Base-by-base conservation (phyloP, 352 stramenopile genomes). In the Globisporangium splendens region DNA sequence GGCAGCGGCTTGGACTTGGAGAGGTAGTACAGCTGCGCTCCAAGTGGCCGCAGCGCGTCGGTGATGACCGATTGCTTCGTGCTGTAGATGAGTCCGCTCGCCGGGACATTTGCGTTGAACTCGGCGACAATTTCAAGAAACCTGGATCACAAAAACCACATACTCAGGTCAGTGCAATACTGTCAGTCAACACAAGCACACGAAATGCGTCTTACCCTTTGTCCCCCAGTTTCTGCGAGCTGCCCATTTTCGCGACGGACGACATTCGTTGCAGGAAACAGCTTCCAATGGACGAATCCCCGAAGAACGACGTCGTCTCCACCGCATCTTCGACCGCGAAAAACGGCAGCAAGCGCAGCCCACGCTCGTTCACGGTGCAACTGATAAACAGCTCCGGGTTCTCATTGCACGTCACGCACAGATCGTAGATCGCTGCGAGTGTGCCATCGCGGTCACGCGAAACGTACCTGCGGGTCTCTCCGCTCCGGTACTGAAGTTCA, bases 91-190 rank as follows among this genome's bases (percentile, higher is more conserved):
- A 96, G 89, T 3, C 89, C 89, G 39, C 83, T 95, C 6, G 77
- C 68, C 24, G 87, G 82, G 0, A 97, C 87, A 51, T 97, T 97
- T 12, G 88, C 86, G 43, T 97, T 97, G 61, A 97, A 96, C 57
- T 97, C 89, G 46, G 79, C 70, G 15, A 88, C 83, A 60, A 93
- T 93, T 46, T 86, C 72, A 21, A 93, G 66, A 50, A 95, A 91
- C 8, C 84, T 93, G 28, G 0, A 35, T 10, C 28, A 35, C 3
- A 35, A 10, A 11, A 35, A 35, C 28, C 3, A 35, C 28, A 35
- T 35, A 4, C 28, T 35, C 28, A 35, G 28, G 3, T 35, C 28
- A 8, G 28, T 35, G 7, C 28, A 10, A 35, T 35, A 8, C 28
- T 35, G 28, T 35, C 28, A 35, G 28, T 35, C 28, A 10, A 31